These are phyloP conservation scores for Lotmaria passim DNA, from an alignment of 208 protist species.

Conservation along the genomic window DNA sequence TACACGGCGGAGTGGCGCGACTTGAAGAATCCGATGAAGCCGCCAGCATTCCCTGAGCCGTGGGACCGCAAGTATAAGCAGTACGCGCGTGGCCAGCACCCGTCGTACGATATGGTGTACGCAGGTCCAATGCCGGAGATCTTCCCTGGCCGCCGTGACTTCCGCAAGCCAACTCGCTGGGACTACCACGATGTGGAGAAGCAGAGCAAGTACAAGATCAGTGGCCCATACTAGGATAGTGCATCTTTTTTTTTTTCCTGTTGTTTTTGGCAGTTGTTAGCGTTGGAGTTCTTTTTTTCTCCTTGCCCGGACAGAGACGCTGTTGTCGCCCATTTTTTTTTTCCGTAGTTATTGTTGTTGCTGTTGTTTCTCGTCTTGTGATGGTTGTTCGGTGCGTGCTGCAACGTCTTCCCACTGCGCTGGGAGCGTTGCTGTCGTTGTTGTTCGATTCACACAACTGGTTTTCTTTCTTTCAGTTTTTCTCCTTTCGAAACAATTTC, in stretches of 20 bases:
- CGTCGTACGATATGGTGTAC: slow-evolving; percentile 92
- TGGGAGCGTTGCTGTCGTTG: too few relatives aligned
- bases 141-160: slow-evolving; percentile 86
- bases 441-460: too few relatives aligned
- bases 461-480: too few relatives aligned
- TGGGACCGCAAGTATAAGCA: slow-evolving; percentile 92
- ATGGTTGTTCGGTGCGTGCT: too few relatives aligned
- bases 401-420: too few relatives aligned
- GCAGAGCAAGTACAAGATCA: slow-evolving; percentile 87
- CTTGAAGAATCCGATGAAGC: slow-evolving; percentile 86
- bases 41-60: slow-evolving; percentile 84
- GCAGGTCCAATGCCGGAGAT: slow-evolving; percentile 92
- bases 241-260: neutral
- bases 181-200: slow-evolving; percentile 91
- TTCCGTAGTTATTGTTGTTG: too few relatives aligned
- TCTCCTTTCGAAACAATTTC: too few relatives aligned
- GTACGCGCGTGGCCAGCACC: slow-evolving; percentile 90
- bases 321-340: too few relatives aligned
- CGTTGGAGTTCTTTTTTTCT: neutral
- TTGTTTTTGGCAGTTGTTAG: neutral
- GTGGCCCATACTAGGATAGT: slow-evolving; percentile 73
- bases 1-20: slow-evolving; percentile 92
- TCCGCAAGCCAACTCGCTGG: slow-evolving; percentile 89
- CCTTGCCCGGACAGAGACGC: too few relatives aligned
- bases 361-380: too few relatives aligned